A percentile compares a stretch with the other conserved stretches of the same genome.
phyloP scores from a whole-genome alignment of 2,329 filamentous ascomycete species.

The Paecilomyces dactylethromorphus region DNA sequence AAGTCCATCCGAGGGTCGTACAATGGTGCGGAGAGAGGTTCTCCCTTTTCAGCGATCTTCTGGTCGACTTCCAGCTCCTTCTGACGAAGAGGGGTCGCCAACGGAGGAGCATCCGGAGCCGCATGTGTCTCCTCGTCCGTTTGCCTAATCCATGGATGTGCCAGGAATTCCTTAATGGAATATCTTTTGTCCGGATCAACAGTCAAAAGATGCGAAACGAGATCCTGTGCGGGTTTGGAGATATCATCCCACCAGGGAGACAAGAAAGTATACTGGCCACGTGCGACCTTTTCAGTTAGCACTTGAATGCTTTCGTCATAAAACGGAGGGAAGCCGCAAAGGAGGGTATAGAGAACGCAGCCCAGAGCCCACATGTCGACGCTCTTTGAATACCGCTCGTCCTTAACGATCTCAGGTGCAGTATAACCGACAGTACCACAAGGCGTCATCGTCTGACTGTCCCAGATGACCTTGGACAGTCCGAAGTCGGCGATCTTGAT shows the following conservation, averaged over 20 bases:
- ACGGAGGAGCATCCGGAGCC: conserved; percentile 62
- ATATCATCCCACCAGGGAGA: conserved; percentile 99
- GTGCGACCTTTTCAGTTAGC: conserved; percentile 93
- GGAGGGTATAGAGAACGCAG: conserved; percentile 91
- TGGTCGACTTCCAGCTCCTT: conserved; percentile 54
- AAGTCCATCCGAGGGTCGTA: conserved; percentile 71
- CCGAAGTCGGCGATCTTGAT: conserved; percentile 99
- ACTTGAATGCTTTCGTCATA: conserved; percentile 98
- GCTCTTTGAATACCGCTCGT: conserved; percentile 96
- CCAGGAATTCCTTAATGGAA: conserved; percentile 85
- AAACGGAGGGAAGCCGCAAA: conserved; percentile 96
- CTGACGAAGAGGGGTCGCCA: conserved; percentile 64
- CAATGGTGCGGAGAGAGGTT: conserved; percentile 48
- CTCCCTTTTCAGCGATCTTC: conserved; percentile 27
- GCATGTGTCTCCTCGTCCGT: conserved; percentile 62
- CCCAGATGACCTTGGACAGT: conserved; percentile 96
- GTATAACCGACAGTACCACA: conserved; percentile 98
- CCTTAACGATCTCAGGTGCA: conserved; percentile 96
- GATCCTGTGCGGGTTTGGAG: conserved; percentile 85
- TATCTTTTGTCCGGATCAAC: conserved; percentile 94
- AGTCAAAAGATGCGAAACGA: conserved; percentile 86
- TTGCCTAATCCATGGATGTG: conserved; percentile 86
- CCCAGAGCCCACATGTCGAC: conserved; percentile 99
- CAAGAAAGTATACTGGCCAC: conserved; percentile 93
- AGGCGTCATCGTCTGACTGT: conserved; percentile 97